Conservation (phyloP, 768 basidiomycete species). For the Pleurotus ostreatus region DNA sequence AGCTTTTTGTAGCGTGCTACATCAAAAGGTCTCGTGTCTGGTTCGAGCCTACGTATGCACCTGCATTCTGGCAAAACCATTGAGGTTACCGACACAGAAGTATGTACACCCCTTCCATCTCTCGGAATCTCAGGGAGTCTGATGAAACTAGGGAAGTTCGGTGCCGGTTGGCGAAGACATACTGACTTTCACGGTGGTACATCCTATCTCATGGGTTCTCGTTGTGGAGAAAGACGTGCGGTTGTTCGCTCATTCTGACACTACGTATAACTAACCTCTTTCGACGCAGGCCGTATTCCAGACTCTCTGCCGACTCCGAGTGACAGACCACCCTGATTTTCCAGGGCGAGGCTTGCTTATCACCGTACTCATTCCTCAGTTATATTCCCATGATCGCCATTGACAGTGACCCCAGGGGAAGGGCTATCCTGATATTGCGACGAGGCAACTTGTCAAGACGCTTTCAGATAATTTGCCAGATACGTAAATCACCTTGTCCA, state of each 20-base stretch:
- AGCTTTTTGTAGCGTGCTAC: conserved; percentile 66
- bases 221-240: conserved; percentile 91
- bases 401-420: conserved; percentile 62
- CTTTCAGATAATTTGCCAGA: conserved; percentile 63
- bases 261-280: not conserved
- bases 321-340: conserved; percentile 45
- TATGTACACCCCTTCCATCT: conserved; percentile 17
- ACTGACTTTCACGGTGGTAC: conserved; percentile 49
- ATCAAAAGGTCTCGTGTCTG: conserved; percentile 83
- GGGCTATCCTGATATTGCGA: conserved; percentile 94
- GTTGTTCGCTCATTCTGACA: not conserved
- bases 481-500: conserved; percentile 35
- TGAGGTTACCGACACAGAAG: conserved; percentile 54
- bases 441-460: conserved; percentile 75
- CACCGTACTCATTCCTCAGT: conserved; percentile 46
- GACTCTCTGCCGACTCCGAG: conserved; percentile 59
- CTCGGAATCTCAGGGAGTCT: not conserved
- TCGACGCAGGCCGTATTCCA: conserved; percentile 87
- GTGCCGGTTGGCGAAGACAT: conserved; percentile 80
- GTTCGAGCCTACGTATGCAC: conserved; percentile 55
- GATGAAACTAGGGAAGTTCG: conserved; percentile 52
- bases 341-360: conserved; percentile 71
- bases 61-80: conserved; percentile 54
- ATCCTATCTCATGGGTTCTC: conserved; percentile 69
- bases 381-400: too few species aligned